phyloP scores from a whole-genome alignment of 106 monocot genomes.

The Phalaenopsis equestris region DNA sequence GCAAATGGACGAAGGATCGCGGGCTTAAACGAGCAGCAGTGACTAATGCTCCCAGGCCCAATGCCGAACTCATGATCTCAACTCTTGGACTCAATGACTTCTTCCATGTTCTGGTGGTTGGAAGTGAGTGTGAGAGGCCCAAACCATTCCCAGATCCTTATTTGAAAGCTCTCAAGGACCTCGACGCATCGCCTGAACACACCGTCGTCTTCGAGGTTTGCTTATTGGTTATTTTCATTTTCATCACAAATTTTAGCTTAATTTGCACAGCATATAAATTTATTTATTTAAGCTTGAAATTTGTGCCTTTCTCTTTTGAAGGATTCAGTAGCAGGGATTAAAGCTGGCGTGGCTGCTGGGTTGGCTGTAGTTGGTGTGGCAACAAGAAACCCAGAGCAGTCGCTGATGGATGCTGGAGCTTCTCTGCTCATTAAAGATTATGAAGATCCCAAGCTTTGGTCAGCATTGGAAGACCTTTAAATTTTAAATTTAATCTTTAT shows the following conservation, averaged over 20 bases:
- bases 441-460: constrained; percentile 70
- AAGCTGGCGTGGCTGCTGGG: constrained; percentile 85
- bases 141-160: constrained; percentile 90
- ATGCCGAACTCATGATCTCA: constrained; percentile 85
- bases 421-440: constrained; percentile 63
- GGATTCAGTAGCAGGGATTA: constrained; percentile 77
- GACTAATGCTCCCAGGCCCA: constrained; percentile 70
- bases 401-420: constrained; percentile 50
- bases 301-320: background rate
- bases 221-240: background rate
- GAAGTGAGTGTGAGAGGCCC: constrained; percentile 58
- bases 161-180: constrained; percentile 50
- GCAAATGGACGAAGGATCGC: constrained; percentile 58
- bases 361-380: constrained; percentile 64
- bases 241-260: background rate
- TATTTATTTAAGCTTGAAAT: background rate
- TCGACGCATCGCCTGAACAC: constrained; percentile 52
- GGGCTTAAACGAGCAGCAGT: constrained; percentile 78
- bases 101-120: constrained; percentile 62
- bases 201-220: constrained; percentile 75
- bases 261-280: background rate
- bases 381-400: constrained; percentile 58
- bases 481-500: no score
- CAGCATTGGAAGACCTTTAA: constrained; percentile 27
- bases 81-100: constrained; percentile 69